phyloP scores from a whole-genome alignment of 495 filamentous ascomycete species.

The Darksidea phi region DNA sequence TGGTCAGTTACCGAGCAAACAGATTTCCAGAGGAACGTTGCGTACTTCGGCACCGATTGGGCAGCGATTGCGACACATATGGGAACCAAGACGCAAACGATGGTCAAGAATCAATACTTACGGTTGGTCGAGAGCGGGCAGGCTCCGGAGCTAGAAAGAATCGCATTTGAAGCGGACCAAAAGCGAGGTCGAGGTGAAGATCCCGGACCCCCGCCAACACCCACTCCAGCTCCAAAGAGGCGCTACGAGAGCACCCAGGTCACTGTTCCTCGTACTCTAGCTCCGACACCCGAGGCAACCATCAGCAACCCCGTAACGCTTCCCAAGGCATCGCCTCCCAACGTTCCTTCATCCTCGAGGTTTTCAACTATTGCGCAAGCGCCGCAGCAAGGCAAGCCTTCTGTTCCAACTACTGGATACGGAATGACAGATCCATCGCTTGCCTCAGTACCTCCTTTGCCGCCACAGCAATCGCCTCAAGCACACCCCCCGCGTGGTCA shows the following conservation, averaged over 20 bases:
- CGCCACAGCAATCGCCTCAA: slow-evolving; percentile 22
- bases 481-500: slow-evolving; percentile 7
- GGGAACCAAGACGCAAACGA: slow-evolving; percentile 88
- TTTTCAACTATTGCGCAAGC: slow-evolving; percentile 33
- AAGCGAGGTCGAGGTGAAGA: slow-evolving; percentile 70
- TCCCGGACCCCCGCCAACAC: slow-evolving; percentile 62
- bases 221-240: slow-evolving; percentile 59
- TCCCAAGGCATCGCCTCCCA: slow-evolving; percentile 37
- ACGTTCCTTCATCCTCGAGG: slow-evolving; percentile 16
- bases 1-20: slow-evolving; percentile 92
- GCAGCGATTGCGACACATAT: slow-evolving; percentile 77
- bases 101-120: slow-evolving; percentile 94
- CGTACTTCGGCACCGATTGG: slow-evolving; percentile 87
- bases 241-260: slow-evolving; percentile 58
- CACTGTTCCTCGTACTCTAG: slow-evolving; percentile 59
- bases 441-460: slow-evolving; percentile 1
- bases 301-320: slow-evolving; percentile 32
- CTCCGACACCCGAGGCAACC: slow-evolving; percentile 57
- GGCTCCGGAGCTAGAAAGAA: slow-evolving; percentile 61
- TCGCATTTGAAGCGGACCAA: slow-evolving; percentile 67
- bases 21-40: slow-evolving; percentile 76
- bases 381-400: slow-evolving; percentile 29
- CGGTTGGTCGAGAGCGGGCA: slow-evolving; percentile 70
- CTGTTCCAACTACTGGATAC: slow-evolving; percentile 23
- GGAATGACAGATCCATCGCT: slow-evolving; percentile 25